Conservation (phyloP, 768 basidiomycete species). For the Strobilomyces echinocephalus region DNA sequence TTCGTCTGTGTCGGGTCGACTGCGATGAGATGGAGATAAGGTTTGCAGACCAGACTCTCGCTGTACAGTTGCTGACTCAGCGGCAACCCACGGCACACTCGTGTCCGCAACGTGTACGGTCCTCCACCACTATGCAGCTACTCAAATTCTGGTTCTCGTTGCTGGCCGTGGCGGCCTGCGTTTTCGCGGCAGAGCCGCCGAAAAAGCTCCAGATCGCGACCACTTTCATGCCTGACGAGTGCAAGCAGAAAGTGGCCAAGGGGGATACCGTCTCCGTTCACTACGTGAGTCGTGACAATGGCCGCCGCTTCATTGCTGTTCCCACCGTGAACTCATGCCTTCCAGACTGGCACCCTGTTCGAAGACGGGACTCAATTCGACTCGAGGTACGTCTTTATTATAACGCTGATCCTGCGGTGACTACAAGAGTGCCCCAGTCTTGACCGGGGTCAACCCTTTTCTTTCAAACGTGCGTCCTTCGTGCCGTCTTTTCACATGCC, state of each 20-base stretch:
- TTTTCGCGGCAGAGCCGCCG: slow-evolving; percentile 45
- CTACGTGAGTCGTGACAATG: slow-evolving; percentile 52
- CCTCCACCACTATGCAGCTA: slow-evolving; percentile 44
- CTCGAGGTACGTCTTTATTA: slow-evolving; percentile 56
- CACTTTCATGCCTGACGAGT: slow-evolving; percentile 54
- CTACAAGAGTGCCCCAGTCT: slow-evolving; percentile 35
- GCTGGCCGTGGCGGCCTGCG: slow-evolving; percentile 45
- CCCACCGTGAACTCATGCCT: neutral
- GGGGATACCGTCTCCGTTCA: slow-evolving; percentile 71
- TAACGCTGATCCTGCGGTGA: neutral
- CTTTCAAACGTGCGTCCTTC: slow-evolving; percentile 63
- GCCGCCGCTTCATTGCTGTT: neutral
- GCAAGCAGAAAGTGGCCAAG: slow-evolving; percentile 47
- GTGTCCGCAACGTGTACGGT: neutral
- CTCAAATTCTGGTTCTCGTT: slow-evolving; percentile 43
- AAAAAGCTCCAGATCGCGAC: slow-evolving; percentile 58
- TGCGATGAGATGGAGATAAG: slow-evolving; percentile 27
- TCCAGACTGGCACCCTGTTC: slow-evolving; percentile 68
- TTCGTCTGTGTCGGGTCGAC: slow-evolving; percentile 34
- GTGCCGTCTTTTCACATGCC: neutral
- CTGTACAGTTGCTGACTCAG: slow-evolving; percentile 44
- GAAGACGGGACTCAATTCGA: slow-evolving; percentile 81
- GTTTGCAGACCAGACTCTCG: slow-evolving; percentile 22
- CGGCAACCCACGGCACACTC: neutral
- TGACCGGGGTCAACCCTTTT: slow-evolving; percentile 72